phyloP scores from a whole-genome alignment of 2,329 filamentous ascomycete genomes.

The Fusarium torulosum region DNA sequence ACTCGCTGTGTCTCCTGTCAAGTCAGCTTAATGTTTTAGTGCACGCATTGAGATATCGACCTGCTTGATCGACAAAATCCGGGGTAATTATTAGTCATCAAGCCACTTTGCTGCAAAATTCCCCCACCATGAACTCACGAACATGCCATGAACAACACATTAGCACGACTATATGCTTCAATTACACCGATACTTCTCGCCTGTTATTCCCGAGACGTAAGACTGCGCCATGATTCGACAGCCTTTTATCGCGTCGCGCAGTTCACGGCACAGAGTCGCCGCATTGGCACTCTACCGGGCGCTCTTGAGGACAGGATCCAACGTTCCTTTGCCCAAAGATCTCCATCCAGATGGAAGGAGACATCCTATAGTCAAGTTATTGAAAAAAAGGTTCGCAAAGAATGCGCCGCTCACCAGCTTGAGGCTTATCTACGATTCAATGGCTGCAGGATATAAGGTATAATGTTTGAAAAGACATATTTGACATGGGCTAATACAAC shows the following conservation, averaged over 20 bases:
- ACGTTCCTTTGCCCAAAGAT: constrained; percentile 65
- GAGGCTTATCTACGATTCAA: constrained; percentile 70
- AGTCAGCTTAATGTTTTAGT: background rate
- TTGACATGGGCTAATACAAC: constrained; percentile 10
- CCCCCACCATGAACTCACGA: constrained; percentile 7
- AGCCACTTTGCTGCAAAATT: constrained; percentile 24
- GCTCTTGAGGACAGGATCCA: constrained; percentile 70
- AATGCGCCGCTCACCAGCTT: constrained; percentile 70
- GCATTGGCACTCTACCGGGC: constrained; percentile 79
- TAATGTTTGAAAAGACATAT: background rate
- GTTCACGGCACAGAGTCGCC: constrained; percentile 66
- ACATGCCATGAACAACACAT: background rate
- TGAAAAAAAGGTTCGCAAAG: constrained; percentile 72
- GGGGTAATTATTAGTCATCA: constrained; percentile 40
- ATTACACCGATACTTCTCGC: constrained; percentile 4
- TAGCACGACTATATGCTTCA: constrained; percentile 21
- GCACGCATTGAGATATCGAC: background rate
- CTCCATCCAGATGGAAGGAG: constrained; percentile 44
- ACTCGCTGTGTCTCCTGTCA: background rate
- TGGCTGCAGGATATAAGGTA: constrained; percentile 77
- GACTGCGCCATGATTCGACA: constrained; percentile 47
- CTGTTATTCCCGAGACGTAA: background rate
- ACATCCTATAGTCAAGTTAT: constrained; percentile 66
- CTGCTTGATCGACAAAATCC: constrained; percentile 18
- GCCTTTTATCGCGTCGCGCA: constrained; percentile 61